Percentiles rank a stretch among this genome's conserved stretches.
Conservation (phyloP, 2,329 filamentous ascomycete species). For the Paecilomyces dactylethromorphus region DNA sequence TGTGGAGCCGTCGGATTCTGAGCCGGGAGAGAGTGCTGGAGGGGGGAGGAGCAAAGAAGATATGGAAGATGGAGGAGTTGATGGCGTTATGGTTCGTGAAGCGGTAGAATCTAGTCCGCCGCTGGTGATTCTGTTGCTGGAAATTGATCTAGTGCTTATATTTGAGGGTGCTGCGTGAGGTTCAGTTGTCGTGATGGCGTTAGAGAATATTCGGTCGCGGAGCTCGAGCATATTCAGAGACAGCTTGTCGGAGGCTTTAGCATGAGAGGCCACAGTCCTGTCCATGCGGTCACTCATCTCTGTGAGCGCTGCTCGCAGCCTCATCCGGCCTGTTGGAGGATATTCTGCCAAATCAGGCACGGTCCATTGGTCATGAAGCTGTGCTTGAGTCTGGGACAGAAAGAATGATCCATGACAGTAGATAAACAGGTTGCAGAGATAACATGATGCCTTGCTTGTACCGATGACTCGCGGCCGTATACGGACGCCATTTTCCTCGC, state of each 20-base stretch:
- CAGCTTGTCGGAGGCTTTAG: not conserved
- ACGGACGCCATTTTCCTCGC: not conserved
- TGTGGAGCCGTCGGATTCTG: not conserved
- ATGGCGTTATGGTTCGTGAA: not conserved
- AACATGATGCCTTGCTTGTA: slow-evolving; percentile 15
- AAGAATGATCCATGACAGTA: slow-evolving; percentile 6
- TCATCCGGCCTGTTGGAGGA: not conserved
- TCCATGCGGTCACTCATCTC: not conserved
- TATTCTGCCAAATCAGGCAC: slow-evolving; percentile 9
- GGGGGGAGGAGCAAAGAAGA: not conserved
- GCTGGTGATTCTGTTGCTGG: not conserved
- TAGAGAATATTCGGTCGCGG: not conserved
- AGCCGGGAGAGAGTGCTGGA: not conserved
- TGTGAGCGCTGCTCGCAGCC: not conserved
- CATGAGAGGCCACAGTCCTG: not conserved
- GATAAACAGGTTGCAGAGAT: slow-evolving; percentile 14
- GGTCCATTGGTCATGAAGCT: slow-evolving; percentile 13
- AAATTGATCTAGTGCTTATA: not conserved
- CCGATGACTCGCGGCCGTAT: slow-evolving; percentile 11
- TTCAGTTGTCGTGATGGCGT: not conserved
- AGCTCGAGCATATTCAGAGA: not conserved
- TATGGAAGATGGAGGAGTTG: not conserved
- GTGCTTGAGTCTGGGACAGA: slow-evolving; percentile 10
- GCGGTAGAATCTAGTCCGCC: not conserved
- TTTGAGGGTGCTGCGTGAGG: not conserved